Conservation (phyloP, 2,329 filamentous ascomycete species). For the Grosmannia penicillata region DNA sequence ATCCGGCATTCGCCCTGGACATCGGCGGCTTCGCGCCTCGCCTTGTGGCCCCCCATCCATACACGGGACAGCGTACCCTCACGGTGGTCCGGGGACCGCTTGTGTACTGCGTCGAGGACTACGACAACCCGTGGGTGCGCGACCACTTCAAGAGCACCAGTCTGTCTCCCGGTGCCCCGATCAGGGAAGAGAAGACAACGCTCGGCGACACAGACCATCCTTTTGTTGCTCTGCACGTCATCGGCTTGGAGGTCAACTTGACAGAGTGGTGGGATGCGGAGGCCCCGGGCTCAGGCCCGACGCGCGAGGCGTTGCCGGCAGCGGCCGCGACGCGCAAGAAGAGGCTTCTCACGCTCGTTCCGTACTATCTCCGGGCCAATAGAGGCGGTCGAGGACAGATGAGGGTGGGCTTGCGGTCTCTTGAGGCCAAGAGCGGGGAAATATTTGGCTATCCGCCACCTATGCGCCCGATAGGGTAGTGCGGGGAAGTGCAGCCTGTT, state of each 20-base stretch:
- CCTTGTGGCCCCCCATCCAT: constrained; percentile 36
- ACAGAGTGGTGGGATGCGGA: neutral
- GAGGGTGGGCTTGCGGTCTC: constrained; percentile 30
- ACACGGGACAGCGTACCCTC: constrained; percentile 38
- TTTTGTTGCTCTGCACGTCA: constrained; percentile 14
- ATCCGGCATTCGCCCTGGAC: constrained; percentile 27
- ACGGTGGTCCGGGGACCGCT: constrained; percentile 41
- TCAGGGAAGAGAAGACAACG: constrained; percentile 11
- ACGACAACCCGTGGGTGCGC: constrained; percentile 38
- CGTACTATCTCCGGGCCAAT: constrained; percentile 40
- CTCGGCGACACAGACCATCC: constrained; percentile 13
- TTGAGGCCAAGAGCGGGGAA: too few relatives aligned
- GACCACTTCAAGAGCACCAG: constrained; percentile 37
- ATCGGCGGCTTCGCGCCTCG: constrained; percentile 31
- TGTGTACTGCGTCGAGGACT: constrained; percentile 46
- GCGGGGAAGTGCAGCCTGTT: too few relatives aligned
- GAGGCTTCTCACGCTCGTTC: constrained; percentile 29
- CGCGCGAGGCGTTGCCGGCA: neutral
- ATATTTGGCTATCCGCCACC: too few relatives aligned
- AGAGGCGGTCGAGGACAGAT: constrained; percentile 37
- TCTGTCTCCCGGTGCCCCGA: constrained; percentile 11
- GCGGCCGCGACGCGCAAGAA: constrained; percentile 7
- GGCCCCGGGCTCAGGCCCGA: constrained; percentile 9
- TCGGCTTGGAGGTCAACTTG: constrained; percentile 8
- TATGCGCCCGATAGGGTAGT: too few relatives aligned